Evolutionary conservation across 768 basidiomycete genomes (phyloP).

Genomic region (Leccinum uliginosum): DNA sequence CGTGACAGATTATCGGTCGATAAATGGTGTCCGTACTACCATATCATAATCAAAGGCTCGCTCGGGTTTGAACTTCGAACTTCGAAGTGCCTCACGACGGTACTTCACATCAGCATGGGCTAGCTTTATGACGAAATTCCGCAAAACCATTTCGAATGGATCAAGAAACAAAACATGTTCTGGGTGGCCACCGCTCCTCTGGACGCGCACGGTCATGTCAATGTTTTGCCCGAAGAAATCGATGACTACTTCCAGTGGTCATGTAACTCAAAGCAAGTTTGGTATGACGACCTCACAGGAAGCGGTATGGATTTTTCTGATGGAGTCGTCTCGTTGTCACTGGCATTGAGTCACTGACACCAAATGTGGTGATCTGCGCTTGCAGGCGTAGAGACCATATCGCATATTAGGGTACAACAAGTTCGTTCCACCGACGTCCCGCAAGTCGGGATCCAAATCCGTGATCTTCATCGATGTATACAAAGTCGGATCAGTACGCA

Average conservation of each 20-base stretch:
- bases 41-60: too few species aligned
- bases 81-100: not conserved
- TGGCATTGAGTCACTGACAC: too few species aligned
- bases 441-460: conserved; percentile 56
- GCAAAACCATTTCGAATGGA: conserved; percentile 49
- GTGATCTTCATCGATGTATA: conserved; percentile 57
- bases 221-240: conserved; percentile 68
- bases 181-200: conserved; percentile 72
- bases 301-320: conserved; percentile 41
- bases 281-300: conserved; percentile 73
- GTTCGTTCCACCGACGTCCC: conserved; percentile 42
- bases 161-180: conserved; percentile 60
- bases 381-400: conserved; percentile 55
- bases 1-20: too few species aligned
- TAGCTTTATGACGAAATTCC: conserved; percentile 60
- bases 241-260: conserved; percentile 59
- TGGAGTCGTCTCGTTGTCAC: not conserved
- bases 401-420: conserved; percentile 57
- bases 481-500: conserved; percentile 48
- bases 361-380: not conserved
- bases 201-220: conserved; percentile 51
- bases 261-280: conserved; percentile 51
- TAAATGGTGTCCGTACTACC: too few species aligned
- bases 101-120: conserved; percentile 39
- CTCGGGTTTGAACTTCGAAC: too few species aligned